Conservation (phyloP, 148 eudicot genomes). For the Spergularia marina region DNA sequence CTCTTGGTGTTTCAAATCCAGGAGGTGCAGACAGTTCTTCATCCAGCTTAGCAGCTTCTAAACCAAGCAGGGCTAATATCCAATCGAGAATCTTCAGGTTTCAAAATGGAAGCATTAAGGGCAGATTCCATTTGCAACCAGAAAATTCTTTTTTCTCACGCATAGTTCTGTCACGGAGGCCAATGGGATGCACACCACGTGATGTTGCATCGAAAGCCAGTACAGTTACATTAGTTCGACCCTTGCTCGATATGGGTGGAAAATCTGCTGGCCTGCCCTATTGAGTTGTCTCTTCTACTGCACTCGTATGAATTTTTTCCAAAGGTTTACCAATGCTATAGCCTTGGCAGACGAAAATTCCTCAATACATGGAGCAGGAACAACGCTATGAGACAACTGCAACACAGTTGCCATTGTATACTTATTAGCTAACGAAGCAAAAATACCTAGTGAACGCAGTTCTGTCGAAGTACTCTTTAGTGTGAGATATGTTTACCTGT, state of each 20-base stretch:
- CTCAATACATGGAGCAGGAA: constrained; percentile 13
- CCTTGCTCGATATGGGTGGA: constrained; percentile 33
- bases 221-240: constrained; percentile 37
- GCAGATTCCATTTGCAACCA: constrained; percentile 11
- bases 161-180: constrained; percentile 1
- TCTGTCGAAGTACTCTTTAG: constrained; percentile 22
- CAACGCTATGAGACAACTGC: constrained; percentile 15
- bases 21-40: constrained; percentile 39
- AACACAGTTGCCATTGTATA: constrained; percentile 16
- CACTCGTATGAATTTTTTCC: constrained; percentile 16
- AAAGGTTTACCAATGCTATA: constrained; percentile 9
- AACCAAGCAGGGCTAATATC: constrained; percentile 11
- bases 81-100: constrained; percentile 9
- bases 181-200: constrained; percentile 11
- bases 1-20: constrained; percentile 32
- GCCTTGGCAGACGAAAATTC: constrained; percentile 18
- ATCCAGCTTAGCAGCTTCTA: constrained; percentile 18
- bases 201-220: constrained; percentile 38
- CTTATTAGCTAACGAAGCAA: constrained; percentile 11
- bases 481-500: constrained; percentile 30
- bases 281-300: constrained; percentile 4
- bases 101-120: constrained; percentile 4
- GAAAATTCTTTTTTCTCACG: constrained; percentile 12
- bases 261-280: constrained; percentile 21
- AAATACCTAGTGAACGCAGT: constrained; percentile 1